These are phyloP conservation scores for Arctostaphylos glauca DNA, from an alignment of 148 eudicot species.

Conservation along the genomic window DNA sequence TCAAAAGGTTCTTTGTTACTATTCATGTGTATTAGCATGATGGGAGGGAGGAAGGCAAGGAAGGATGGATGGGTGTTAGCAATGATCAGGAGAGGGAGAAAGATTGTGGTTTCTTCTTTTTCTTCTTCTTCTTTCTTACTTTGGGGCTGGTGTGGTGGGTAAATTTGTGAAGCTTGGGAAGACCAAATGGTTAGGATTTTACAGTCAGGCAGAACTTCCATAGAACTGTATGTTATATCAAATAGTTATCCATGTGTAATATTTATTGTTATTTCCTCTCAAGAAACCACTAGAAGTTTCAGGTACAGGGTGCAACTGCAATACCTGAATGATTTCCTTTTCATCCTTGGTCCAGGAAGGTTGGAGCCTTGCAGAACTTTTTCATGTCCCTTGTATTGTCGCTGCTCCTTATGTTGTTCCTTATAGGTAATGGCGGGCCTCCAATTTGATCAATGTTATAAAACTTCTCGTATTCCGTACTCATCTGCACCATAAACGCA, in stretches of 20 bases:
- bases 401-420: conserved; percentile 93
- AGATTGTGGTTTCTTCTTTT: background rate
- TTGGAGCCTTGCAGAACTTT: conserved; percentile 91
- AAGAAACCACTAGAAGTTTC: background rate
- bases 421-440: conserved; percentile 45
- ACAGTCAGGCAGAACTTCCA: background rate
- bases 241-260: background rate
- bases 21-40: background rate
- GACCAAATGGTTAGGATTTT: background rate
- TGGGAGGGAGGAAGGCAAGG: background rate
- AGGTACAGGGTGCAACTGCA: background rate
- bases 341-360: conserved; percentile 64
- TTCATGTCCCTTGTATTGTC: conserved; percentile 66
- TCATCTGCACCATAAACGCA: background rate
- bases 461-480: background rate
- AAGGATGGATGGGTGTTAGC: background rate
- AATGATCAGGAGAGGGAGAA: conserved; percentile 6
- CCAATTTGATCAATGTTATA: background rate
- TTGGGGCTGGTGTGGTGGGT: background rate
- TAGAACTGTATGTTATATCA: background rate
- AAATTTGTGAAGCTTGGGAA: too few relatives aligned
- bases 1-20: background rate
- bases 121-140: background rate
- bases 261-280: background rate
- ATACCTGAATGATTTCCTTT: background rate